These are phyloP conservation scores for Dendrothele bispora DNA, from an alignment of 768 basidiomycete genomes.

Conservation along the genomic window DNA sequence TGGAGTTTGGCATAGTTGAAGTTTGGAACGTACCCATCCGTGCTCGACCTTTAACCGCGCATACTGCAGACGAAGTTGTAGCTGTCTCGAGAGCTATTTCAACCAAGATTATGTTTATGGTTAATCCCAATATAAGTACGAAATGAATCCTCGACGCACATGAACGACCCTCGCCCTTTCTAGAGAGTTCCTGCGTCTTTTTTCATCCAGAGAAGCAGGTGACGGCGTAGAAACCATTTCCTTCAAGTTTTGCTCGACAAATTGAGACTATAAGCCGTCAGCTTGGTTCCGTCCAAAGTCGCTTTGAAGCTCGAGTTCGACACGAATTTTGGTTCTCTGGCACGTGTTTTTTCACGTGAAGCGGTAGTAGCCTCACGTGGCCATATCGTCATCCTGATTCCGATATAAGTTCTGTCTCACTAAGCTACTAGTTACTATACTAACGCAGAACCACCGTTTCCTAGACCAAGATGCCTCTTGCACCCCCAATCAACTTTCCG, in stretches of 20 bases:
- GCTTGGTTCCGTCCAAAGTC: no score
- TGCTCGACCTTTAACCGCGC: constrained; percentile 78
- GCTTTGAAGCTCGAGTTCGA: background rate
- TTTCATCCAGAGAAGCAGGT: background rate
- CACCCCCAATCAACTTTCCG: constrained; percentile 84
- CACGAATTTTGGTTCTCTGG: no score
- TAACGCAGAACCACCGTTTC: background rate
- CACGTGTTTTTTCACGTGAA: background rate
- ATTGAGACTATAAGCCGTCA: no score
- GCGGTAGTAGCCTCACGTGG: background rate
- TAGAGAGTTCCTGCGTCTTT: background rate
- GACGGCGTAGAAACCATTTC: constrained; percentile 2
- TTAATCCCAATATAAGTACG: no score
- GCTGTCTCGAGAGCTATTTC: constrained; percentile 69
- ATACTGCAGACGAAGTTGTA: constrained; percentile 75
- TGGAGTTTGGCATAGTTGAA: constrained; percentile 1
- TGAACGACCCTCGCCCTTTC: constrained; percentile 5
- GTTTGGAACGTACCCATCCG: constrained; percentile 61
- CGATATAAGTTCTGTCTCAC: background rate
- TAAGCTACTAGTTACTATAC: background rate
- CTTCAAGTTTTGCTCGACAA: background rate
- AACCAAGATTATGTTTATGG: no score
- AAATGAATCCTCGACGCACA: no score
- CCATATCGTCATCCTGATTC: background rate
- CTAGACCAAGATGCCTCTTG: constrained; percentile 57